Conservation (phyloP, 306 rosid species). For the Benincasa hispida region DNA sequence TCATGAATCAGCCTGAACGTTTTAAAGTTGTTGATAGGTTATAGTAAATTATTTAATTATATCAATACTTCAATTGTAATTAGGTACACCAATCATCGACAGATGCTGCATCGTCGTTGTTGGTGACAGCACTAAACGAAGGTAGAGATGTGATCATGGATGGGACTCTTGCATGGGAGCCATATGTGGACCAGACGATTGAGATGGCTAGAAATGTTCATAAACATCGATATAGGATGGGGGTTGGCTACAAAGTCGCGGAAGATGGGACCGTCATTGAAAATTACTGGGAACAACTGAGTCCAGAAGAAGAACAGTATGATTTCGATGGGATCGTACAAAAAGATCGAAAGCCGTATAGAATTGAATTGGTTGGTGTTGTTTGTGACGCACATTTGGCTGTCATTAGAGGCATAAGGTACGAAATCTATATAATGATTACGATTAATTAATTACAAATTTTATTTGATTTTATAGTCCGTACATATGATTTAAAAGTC, state of each 20-base stretch:
- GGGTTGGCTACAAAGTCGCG: constrained; percentile 57
- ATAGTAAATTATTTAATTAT: too few relatives aligned
- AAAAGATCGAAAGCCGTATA: constrained; percentile 42
- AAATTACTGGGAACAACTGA: constrained; percentile 65
- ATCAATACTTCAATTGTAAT: too few relatives aligned
- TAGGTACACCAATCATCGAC: constrained; percentile 73
- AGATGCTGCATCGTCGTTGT: constrained; percentile 77
- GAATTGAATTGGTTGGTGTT: constrained; percentile 85
- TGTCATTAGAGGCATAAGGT: constrained; percentile 87
- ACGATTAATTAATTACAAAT: too few relatives aligned
- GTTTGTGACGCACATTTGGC: constrained; percentile 87
- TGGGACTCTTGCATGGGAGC: constrained; percentile 85
- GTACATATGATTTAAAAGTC: too few relatives aligned
- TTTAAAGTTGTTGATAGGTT: too few relatives aligned
- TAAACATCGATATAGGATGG: constrained; percentile 60
- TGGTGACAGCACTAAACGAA: constrained; percentile 74
- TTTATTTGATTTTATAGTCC: too few relatives aligned
- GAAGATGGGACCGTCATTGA: constrained; percentile 57
- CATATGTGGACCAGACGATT: constrained; percentile 68
- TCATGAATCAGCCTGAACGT: too few relatives aligned
- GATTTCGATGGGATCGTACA: background rate
- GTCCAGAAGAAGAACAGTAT: constrained; percentile 20
- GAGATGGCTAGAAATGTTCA: constrained; percentile 77
- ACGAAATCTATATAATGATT: background rate
- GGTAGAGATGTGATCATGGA: constrained; percentile 93